Conservation (phyloP, 1,139 yeast genomes). For the Magnusiomyces sp. region DNA sequence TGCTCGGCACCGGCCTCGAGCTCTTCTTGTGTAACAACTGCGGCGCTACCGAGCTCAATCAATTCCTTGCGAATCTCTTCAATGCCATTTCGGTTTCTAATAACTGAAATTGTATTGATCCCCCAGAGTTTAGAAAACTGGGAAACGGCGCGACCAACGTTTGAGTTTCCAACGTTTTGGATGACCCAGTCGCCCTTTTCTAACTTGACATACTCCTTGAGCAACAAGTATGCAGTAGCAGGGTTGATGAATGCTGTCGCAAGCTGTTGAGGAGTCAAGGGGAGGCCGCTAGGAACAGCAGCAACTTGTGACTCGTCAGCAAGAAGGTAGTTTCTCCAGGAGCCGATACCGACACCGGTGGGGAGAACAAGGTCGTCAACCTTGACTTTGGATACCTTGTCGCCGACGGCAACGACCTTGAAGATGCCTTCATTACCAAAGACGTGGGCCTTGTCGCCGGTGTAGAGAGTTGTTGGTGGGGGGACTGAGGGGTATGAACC, state of each 20-base stretch:
- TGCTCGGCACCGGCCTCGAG: constrained; percentile 60
- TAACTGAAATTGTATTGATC: constrained; percentile 73
- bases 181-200: constrained; percentile 80
- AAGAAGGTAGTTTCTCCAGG: constrained; percentile 81
- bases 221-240: constrained; percentile 83
- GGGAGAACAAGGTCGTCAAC: constrained; percentile 91
- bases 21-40: constrained; percentile 84
- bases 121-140: constrained; percentile 79
- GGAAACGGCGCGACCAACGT: constrained; percentile 85
- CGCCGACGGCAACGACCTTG: constrained; percentile 66
- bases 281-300: not conserved
- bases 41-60: constrained; percentile 67
- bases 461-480: constrained; percentile 43
- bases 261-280: constrained; percentile 6
- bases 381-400: constrained; percentile 35
- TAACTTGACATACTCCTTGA: constrained; percentile 59
- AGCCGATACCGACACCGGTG: constrained; percentile 68
- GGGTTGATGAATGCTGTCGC: constrained; percentile 55
- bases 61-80: constrained; percentile 55
- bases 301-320: constrained; percentile 5
- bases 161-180: constrained; percentile 95
- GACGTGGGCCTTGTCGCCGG: constrained; percentile 56
- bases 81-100: constrained; percentile 74
- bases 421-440: constrained; percentile 94
- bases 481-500: constrained; percentile 90